Conservation (phyloP, 2,329 filamentous ascomycete species). For the Penicillium sp. region DNA sequence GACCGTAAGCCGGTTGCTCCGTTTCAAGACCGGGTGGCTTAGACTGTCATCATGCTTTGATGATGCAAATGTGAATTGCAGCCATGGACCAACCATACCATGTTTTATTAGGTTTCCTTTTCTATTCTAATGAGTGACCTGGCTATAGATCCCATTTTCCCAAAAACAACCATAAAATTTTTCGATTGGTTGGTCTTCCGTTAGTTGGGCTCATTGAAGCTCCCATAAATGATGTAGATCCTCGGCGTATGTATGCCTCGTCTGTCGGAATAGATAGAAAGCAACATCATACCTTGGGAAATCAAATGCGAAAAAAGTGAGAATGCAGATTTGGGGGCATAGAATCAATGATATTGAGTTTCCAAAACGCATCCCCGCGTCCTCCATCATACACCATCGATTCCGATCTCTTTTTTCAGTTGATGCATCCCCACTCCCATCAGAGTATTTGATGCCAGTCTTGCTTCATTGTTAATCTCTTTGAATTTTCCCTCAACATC, state of each 20-base stretch:
- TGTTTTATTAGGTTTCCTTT: not conserved
- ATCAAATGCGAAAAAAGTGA: not conserved
- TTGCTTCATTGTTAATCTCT: not conserved
- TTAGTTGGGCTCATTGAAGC: not conserved
- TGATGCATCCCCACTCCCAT: not conserved
- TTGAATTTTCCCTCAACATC: not conserved
- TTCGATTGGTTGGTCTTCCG: not conserved
- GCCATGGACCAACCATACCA: not conserved
- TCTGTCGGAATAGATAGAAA: not conserved
- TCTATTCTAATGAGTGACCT: not conserved
- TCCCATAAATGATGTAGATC: not conserved
- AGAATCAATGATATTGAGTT: not conserved
- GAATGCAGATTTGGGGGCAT: not conserved
- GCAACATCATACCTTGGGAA: not conserved
- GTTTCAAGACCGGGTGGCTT: constrained; percentile 32
- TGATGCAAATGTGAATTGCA: not conserved
- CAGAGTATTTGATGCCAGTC: not conserved
- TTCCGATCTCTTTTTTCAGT: not conserved
- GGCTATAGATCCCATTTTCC: not conserved
- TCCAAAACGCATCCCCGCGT: not conserved
- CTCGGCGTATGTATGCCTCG: no score
- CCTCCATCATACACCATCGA: not conserved
- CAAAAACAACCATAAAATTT: not conserved
- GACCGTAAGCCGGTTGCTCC: constrained; percentile 35
- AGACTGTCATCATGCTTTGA: not conserved